Evolutionary conservation across 805 yeast species (phyloP), one percentile per base, ranked within the genome.

Genomic region (Candida broadrunensis): DNA sequence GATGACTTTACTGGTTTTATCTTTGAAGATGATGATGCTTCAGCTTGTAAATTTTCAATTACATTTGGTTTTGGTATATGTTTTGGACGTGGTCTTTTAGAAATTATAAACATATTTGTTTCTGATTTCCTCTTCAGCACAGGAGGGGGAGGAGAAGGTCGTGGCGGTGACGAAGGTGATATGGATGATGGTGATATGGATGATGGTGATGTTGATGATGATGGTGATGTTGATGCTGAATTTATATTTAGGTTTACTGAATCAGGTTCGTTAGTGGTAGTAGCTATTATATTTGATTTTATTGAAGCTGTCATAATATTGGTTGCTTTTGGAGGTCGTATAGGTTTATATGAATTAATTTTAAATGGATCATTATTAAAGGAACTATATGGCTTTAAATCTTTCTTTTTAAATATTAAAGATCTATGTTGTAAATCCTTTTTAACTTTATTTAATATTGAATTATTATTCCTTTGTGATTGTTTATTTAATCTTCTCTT

Each of bases 361-460:
- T 48, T 47, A 38, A 58, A 58, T 13, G n/a, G n/a, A n/a, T n/a
- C n/a, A n/a, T n/a, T n/a, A 36, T 52, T 58, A 42, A 49, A 60
- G 2, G 63, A 55, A 45, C 57, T 60, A 40, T 58, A 51, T 15
- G 37, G 41, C 25, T 41, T 47, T n/a, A 36, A 20, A 24, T 38
- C 39, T 38, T 15, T 41, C 41, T 36, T 47, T 11, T 50, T 47
- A 44, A 68, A 68, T 61, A 66, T 65, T 29, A 60, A 45, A 27
- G 60, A 54, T 33, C 75, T 49, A 35, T 49, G 48, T 47, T 58
- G 64, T n/a, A 64, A 42, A n/a, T 70, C 74, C 33, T 49, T 49
- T 42, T 55, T 52, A 12, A 70, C 73, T 45, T 58, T 61, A 27
- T 57, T 60, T 39, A 69, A 45, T 16, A 69, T 69, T 7, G 67